Percentiles rank a stretch among this genome's conserved stretches.
phyloP scores from a whole-genome alignment of 495 filamentous ascomycete species.

The Letharia lupina region DNA sequence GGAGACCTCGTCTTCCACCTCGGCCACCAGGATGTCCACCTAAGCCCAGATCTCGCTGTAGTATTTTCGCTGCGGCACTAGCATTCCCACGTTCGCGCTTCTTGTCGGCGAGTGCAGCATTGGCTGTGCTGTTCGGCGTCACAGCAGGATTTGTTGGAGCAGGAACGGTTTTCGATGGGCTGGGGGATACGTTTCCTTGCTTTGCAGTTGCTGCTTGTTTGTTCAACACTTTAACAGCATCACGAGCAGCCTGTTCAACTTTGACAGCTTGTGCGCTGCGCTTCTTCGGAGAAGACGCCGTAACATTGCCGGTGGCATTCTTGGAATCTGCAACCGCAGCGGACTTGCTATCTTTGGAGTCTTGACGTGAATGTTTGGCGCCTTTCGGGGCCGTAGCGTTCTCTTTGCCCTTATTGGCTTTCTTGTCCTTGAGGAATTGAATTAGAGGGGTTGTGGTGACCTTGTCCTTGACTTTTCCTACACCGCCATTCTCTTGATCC shows the following conservation, averaged over 20 bases:
- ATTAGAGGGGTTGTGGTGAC: conserved; percentile 79
- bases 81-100: conserved; percentile 62
- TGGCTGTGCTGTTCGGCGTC: conserved; percentile 23
- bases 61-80: conserved; percentile 69
- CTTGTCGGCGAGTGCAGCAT: conserved; percentile 36
- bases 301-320: conserved; percentile 23
- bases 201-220: conserved; percentile 46
- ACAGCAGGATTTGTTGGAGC: conserved; percentile 19
- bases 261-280: conserved; percentile 35
- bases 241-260: conserved; percentile 57
- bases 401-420: conserved; percentile 78
- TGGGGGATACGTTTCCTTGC: conserved; percentile 29
- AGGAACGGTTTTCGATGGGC: conserved; percentile 32
- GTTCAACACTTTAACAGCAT: conserved; percentile 72
- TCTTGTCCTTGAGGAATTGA: conserved; percentile 83
- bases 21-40: conserved; percentile 47
- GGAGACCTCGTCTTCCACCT: conserved; percentile 32
- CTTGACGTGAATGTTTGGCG: conserved; percentile 37
- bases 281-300: conserved; percentile 37
- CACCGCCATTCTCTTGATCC: conserved; percentile 44
- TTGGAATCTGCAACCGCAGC: conserved; percentile 42
- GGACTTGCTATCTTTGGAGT: conserved; percentile 49
- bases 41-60: conserved; percentile 87
- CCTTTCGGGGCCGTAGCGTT: conserved; percentile 35
- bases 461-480: conserved; percentile 52